phyloP scores from a whole-genome alignment of 768 basidiomycete genomes.

The Kwoniella dendrophila region DNA sequence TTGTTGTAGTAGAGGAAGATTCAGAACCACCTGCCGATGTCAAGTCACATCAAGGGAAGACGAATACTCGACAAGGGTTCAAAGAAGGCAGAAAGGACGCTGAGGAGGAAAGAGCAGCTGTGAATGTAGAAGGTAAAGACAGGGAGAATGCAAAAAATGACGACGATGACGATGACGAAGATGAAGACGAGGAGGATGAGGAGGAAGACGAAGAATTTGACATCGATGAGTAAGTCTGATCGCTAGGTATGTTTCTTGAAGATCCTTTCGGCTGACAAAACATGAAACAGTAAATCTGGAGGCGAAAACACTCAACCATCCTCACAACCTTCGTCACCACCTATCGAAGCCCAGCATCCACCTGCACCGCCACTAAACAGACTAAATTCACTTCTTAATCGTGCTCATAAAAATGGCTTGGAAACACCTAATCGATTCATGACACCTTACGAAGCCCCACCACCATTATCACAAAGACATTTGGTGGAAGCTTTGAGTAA shows the following conservation, averaged over 20 bases:
- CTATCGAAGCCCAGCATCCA: conserved; percentile 15
- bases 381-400: conserved; percentile 37
- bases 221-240: conserved; percentile 72
- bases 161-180: conserved; percentile 35
- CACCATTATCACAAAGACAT: conserved; percentile 51
- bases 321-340: conserved; percentile 30
- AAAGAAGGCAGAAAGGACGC: conserved; percentile 9
- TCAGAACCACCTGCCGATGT: conserved; percentile 58
- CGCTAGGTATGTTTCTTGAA: not conserved
- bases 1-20: conserved; percentile 94
- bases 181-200: conserved; percentile 58
- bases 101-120: conserved; percentile 21
- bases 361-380: conserved; percentile 14
- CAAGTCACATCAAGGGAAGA: not conserved
- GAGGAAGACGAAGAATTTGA: conserved; percentile 81
- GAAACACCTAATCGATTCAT: conserved; percentile 56
- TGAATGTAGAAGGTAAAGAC: not conserved
- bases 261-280: not conserved
- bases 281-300: conserved; percentile 61
- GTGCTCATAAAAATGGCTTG: conserved; percentile 49
- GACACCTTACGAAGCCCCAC: conserved; percentile 43
- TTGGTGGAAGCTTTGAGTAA: conserved; percentile 48
- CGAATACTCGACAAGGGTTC: not conserved
- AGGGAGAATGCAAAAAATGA: conserved; percentile 16
- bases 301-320: conserved; percentile 57